Evolutionary conservation across 768 basidiomycete species (phyloP), one percentile per base, ranked within the genome.

Genomic region (Auriculariales sp.): DNA sequence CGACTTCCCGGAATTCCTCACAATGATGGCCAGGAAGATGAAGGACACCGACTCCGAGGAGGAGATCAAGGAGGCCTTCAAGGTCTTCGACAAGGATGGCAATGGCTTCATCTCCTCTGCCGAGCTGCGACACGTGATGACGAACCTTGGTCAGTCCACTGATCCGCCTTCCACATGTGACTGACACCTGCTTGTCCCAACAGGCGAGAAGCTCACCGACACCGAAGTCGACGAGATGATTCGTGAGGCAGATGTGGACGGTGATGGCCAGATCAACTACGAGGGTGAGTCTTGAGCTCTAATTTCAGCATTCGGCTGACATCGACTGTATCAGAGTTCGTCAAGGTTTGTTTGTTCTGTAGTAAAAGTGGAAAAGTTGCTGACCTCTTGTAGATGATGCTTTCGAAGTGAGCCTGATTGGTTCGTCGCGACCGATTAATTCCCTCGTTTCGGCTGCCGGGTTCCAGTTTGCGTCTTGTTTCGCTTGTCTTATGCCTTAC

Each of bases 1-100:
- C 65, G 89, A 92, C 68, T 84, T 75, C 63, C 79, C 78, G 35
- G 86, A 88, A 65, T 90, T 89, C 68, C 70, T 85, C 54, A 81
- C 79, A 39, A 81, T 83, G 81, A 83, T 83, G 81, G 81, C 81
- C 53, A 72, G 84, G 57, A 87, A 87, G 70, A 90, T 90, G 85
- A 80, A 81, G 62, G 87, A 93, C 63, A 86, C 85, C 22, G 91
- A 93, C 62, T 77, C 77, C 57, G 90, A 95, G 66, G 91, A 92
- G 65, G 93, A 95, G 69, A 86, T 98, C 66, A 81, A 79, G 64
- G 88, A 93, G 71, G 94, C 94, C 24, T 98, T 98, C 78, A 86
- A 85, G 66, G 89, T 91, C 49, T 95, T 95, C 59, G 93, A 97
- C 68, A 92, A 89, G 77, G 89, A 97, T 60, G 86, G 86, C 11